Evolutionary conservation across 176 grass and related monocot species (phyloP).

Genomic region (Cenchrus americanus): DNA sequence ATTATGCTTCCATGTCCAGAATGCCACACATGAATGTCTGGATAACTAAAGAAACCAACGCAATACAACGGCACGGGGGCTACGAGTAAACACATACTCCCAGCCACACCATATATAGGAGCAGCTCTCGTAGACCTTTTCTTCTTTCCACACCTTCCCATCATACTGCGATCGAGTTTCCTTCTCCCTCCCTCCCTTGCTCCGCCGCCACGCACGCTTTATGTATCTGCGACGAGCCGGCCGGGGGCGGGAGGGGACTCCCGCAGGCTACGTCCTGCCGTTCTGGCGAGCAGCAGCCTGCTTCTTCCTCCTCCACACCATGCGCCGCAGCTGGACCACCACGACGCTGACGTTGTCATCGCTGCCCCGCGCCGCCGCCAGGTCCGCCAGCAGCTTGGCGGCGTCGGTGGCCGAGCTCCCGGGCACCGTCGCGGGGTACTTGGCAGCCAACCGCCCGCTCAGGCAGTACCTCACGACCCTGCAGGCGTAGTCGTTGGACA

Average conservation of each 20-base stretch:
- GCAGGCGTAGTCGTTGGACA: constrained; percentile 69
- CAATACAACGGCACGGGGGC: constrained; percentile 12
- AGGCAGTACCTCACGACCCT: constrained; percentile 72
- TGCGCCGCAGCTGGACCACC: constrained; percentile 60
- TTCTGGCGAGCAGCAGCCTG: constrained; percentile 11
- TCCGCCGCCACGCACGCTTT: background rate
- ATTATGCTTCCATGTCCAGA: background rate
- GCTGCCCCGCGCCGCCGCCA: constrained; percentile 70
- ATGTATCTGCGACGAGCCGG: background rate
- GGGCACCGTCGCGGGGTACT: constrained; percentile 39
- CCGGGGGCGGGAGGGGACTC: background rate
- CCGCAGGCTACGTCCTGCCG: background rate
- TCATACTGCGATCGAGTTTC: background rate
- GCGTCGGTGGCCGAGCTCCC: constrained; percentile 65
- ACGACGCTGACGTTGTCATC: constrained; percentile 83
- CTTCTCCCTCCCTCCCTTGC: background rate
- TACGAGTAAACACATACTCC: constrained; percentile 4
- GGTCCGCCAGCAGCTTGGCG: constrained; percentile 59
- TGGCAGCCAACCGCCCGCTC: constrained; percentile 49
- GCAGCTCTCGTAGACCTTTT: background rate
- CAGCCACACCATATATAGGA: background rate
- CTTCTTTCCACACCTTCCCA: constrained; percentile 15
- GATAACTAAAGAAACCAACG: constrained; percentile 27
- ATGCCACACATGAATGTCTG: constrained; percentile 14
- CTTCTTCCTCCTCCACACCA: constrained; percentile 23